Conservation (phyloP, 2,329 filamentous ascomycete genomes). For the Myotisia sp. region DNA sequence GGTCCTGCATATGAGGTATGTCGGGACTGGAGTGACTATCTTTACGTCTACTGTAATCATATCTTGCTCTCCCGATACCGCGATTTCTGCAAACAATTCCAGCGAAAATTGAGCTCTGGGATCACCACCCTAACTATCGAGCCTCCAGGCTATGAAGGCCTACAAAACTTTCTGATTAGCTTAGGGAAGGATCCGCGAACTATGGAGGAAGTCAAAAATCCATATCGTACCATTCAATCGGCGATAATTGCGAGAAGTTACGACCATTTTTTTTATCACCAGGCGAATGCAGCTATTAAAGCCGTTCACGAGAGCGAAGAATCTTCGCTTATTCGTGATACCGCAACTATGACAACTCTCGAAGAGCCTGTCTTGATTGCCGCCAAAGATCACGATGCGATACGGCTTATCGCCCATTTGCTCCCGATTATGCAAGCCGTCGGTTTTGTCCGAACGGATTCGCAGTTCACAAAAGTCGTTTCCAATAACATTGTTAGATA, state of each 20-base stretch:
- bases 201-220: constrained; percentile 28
- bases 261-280: constrained; percentile 27
- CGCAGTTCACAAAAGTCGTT: constrained; percentile 49
- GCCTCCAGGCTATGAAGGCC: constrained; percentile 33
- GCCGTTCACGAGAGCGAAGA: constrained; percentile 18
- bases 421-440: constrained; percentile 52
- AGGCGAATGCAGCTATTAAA: constrained; percentile 30
- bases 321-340: constrained; percentile 22
- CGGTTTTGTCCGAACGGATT: constrained; percentile 34
- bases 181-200: constrained; percentile 24
- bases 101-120: constrained; percentile 37
- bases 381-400: constrained; percentile 40
- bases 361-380: constrained; percentile 34
- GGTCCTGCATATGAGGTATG: constrained; percentile 63
- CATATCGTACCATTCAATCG: constrained; percentile 32
- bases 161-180: constrained; percentile 26
- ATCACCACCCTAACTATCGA: constrained; percentile 43
- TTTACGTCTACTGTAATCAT: constrained; percentile 83
- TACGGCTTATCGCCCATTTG: constrained; percentile 56
- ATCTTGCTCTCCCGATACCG: constrained; percentile 68
- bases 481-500: constrained; percentile 58
- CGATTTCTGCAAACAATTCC: constrained; percentile 40
- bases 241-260: constrained; percentile 31
- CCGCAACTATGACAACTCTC: constrained; percentile 29
- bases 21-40: constrained; percentile 66